Base-by-base conservation (phyloP, 176 grass and related monocot species). In the Lolium perenne region DNA sequence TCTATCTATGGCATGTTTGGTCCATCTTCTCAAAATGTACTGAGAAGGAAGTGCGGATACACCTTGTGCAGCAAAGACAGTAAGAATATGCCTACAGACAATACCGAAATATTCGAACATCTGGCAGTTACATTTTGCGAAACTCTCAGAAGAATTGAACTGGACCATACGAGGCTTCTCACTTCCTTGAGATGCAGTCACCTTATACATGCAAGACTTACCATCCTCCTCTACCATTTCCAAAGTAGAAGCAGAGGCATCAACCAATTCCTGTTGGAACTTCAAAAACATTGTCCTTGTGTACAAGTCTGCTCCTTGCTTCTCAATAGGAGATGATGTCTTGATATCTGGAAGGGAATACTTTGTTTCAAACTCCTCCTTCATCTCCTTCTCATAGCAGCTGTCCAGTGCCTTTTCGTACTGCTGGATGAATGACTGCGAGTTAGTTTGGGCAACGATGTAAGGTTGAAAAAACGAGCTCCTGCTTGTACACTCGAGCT, bases 291-390 rank as follows among this genome's bases (percentile, higher is more conserved):
- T 48, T 13, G 61, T 84, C 76, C 76, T 87, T 53, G 91, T 92
- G 63, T 92, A 92, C 32, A 78, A 40, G 21, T 89, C 91, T 1
- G 91, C 80, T 32, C 74, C 87, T 84, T 87, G 91, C 45, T 89
- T 92, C 60, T 92, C 91, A 38, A 92, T 84, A 87, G 87, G 76
- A 48, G 87, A 92, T 71, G 86, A 71, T 77, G 86, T 91, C 53
- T 91, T 91, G 55, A 92, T 73, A 74, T 92, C 83, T 80, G 90
- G 87, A 68, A 80, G 80, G 5, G 90, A 92, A 65, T 92, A 92
- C 76, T 89, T 92, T 26, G 90, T 92, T 66, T 92, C 90, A 16
- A 92, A 86, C 68, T 92, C 90, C 86, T 88, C 90, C 83, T 92
- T 92, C 83, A 92, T 74, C 74, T 89, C 90, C 66, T 86, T 89